Percentiles rank a stretch among this genome's conserved stretches.
These are phyloP conservation scores for Pseudoturritis turrita DNA, from an alignment of 345 rosid species.

Conservation along the genomic window DNA sequence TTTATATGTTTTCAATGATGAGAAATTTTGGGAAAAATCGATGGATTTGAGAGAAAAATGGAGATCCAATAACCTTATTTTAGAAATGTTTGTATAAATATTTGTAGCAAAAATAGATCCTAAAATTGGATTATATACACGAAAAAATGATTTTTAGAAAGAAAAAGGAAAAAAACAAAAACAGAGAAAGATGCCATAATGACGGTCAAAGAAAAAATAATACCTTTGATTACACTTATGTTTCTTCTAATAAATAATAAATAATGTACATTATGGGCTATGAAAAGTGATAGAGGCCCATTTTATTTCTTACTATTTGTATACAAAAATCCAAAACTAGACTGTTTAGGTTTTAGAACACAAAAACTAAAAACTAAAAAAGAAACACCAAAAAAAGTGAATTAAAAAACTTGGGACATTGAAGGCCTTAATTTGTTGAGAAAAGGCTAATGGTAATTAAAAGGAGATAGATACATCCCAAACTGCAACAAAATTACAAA, in stretches of 20 bases:
- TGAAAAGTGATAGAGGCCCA: no score
- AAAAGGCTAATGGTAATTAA: not conserved
- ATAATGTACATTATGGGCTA: no score
- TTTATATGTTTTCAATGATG: constrained; percentile 2
- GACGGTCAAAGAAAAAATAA: no score
- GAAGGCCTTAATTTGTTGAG: not conserved
- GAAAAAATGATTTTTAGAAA: not conserved
- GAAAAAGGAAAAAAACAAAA: no score
- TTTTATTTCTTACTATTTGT: no score
- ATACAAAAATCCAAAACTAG: no score
- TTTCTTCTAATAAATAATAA: no score
- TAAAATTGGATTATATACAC: not conserved
- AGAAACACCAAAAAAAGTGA: not conserved
- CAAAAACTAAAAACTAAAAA: no score
- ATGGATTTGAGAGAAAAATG: constrained; percentile 20
- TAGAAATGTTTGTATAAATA: not conserved
- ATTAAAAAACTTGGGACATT: not conserved
- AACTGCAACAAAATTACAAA: constrained; percentile 12
- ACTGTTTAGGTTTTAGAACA: no score
- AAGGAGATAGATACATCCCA: not conserved
- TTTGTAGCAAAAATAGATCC: not conserved
- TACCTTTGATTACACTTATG: no score
- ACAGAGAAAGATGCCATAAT: no score
- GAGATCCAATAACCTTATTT: constrained; percentile 18
- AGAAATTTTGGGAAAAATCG: not conserved